Evolutionary conservation across 371 early-diverging fungal species (phyloP), one percentile per base, ranked within the genome.

Genomic region (Zychaea mexicana): DNA sequence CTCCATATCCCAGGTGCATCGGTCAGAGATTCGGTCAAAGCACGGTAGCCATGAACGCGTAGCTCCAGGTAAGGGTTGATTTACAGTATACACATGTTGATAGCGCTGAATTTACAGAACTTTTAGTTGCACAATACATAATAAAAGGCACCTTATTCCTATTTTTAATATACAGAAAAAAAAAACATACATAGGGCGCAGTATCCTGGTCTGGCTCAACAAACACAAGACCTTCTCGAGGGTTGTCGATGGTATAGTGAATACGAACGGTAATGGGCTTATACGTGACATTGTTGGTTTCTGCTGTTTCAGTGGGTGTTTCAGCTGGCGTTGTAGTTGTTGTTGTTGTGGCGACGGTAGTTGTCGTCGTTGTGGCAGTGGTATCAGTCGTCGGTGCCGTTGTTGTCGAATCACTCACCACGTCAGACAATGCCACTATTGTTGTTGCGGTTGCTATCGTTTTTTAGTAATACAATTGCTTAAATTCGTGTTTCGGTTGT

Each of bases 1-100:
- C 54, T 92, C 87, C 70, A 97, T 77, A 45, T 94, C 94, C 95
- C 95, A 97, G 3, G 93, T 94, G 57, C 89, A 88, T 61, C 91
- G 75, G 47, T 91, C 92, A 15, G 87, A 83, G 8, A 87, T 65
- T 21, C 82, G 76, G 68, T 97, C 96, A 45, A 94, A 68, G 69
- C 96, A 96, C 1, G 97, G 97, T 47, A 96, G 77, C 96, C 96
- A 96, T 39, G 85, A 68, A 2, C 97, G 87, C 5, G 94, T 88
- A 28, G 83, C 86, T 4, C 93, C 92, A 32, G 92, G 90, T 9
- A 86, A 67, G 22, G 89, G 85, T 49, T 88, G 90, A 66, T 92
- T 91, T 59, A 90, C 85, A 5, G 94, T 93, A 73, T 92, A 92
- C 66, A 90, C 74, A 71, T 91, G 88, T 55, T 88, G 85, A 55